Conservation (phyloP, 2,329 filamentous ascomycete genomes). For the Diaporthe vaccinii region DNA sequence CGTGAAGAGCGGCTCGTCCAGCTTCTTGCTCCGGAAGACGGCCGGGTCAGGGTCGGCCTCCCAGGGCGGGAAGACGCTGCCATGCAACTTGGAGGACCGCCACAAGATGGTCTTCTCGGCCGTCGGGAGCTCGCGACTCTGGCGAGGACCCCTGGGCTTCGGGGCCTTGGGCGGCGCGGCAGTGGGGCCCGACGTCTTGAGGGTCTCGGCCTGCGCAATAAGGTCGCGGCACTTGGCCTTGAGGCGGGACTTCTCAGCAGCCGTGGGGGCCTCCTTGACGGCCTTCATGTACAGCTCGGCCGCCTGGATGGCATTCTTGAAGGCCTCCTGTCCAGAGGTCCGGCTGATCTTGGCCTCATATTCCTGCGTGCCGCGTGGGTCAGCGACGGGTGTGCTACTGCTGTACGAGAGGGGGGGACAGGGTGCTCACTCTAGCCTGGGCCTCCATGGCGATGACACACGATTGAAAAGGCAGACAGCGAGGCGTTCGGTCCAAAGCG, state of each 20-base stretch:
- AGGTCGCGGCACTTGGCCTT: constrained; percentile 78
- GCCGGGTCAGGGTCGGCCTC: constrained; percentile 68
- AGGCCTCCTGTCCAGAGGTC: constrained; percentile 71
- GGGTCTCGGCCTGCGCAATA: constrained; percentile 78
- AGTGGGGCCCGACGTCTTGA: constrained; percentile 67
- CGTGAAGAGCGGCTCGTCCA: constrained; percentile 70
- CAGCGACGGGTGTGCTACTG: not conserved
- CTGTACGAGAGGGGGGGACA: not conserved
- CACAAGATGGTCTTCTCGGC: constrained; percentile 83
- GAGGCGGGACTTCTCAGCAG: constrained; percentile 76
- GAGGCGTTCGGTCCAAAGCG: not conserved
- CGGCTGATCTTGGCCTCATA: constrained; percentile 65
- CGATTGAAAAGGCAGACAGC: not conserved
- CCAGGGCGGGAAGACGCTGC: constrained; percentile 89
- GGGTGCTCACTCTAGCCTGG: constrained; percentile 35
- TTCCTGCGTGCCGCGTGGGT: constrained; percentile 55
- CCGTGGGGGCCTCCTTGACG: constrained; percentile 69
- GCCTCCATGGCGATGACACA: constrained; percentile 38
- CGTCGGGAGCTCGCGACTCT: constrained; percentile 73
- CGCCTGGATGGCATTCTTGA: constrained; percentile 81
- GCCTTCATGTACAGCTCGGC: constrained; percentile 88
- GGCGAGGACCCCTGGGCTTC: constrained; percentile 52
- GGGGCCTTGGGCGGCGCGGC: constrained; percentile 43
- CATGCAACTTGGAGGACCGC: constrained; percentile 84
- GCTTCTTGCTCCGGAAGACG: constrained; percentile 71